Conservation (phyloP, 805 yeast species). For the Kodamaea neixiangensis region DNA sequence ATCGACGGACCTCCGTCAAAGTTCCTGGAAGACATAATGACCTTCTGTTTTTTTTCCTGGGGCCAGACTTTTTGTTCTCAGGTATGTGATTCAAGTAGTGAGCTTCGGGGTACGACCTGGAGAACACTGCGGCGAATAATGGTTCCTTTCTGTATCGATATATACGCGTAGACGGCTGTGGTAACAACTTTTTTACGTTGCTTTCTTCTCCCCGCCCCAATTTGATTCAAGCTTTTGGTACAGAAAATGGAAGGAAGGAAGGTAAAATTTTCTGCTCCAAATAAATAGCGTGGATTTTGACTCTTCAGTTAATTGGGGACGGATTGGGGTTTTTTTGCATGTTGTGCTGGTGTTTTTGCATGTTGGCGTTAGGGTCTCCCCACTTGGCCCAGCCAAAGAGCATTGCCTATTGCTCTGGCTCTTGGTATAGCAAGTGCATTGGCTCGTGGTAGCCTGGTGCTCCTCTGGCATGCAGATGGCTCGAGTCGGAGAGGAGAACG, state of each 20-base stretch:
- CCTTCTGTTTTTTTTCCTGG: not conserved
- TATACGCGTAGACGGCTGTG: no score
- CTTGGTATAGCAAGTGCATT: no score
- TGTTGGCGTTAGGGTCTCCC: not conserved
- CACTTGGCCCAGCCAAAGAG: no score
- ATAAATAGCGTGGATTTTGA: not conserved
- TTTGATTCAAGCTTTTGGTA: not conserved
- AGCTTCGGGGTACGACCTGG: not conserved
- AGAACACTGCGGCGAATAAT: not conserved
- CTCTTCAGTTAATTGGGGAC: not conserved
- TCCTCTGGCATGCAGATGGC: no score
- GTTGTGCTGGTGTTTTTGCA: not conserved
- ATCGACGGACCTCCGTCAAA: conserved; percentile 35
- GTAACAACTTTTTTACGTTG: no score
- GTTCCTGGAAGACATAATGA: conserved; percentile 10
- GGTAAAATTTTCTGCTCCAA: not conserved
- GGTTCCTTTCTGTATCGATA: no score
- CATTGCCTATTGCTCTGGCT: no score
- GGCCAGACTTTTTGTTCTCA: not conserved
- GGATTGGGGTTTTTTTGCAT: not conserved
- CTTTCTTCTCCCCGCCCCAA: not conserved
- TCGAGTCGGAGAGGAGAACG: no score
- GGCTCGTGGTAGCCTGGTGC: no score
- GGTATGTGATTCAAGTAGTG: no score
- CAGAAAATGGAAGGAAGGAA: not conserved